Conservation (phyloP, 2,329 filamentous ascomycete species). For the Aurifilum marmelostoma region DNA sequence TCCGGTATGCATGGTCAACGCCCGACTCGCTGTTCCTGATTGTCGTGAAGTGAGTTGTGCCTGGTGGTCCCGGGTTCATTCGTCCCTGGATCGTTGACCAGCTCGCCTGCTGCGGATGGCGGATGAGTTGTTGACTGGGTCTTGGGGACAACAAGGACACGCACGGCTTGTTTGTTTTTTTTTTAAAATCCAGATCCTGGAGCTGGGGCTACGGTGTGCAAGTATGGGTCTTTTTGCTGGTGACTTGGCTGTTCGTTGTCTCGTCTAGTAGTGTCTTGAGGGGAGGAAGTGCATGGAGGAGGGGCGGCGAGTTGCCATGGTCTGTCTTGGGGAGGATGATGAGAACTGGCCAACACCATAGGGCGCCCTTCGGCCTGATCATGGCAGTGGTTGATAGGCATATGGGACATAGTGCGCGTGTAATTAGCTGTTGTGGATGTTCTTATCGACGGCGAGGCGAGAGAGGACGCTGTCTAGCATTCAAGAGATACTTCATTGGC, state of each 20-base stretch:
- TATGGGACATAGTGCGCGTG: too few relatives aligned
- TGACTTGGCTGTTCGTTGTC: background rate
- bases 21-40: background rate
- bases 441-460: too few relatives aligned
- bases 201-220: background rate
- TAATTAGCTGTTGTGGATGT: too few relatives aligned
- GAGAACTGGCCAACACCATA: background rate
- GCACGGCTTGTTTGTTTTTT: too few relatives aligned
- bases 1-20: background rate
- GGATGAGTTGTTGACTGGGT: constrained; percentile 1
- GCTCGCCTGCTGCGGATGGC: background rate
- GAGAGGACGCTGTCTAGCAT: background rate
- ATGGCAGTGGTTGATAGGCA: too few relatives aligned
- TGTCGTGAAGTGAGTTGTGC: background rate
- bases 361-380: background rate
- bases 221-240: background rate
- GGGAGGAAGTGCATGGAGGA: background rate
- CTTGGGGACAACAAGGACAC: background rate
- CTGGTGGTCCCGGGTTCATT: background rate
- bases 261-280: background rate
- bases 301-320: background rate
- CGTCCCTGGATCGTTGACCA: background rate
- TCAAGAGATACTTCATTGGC: background rate
- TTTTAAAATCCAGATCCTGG: background rate
- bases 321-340: background rate